A percentile compares a stretch with the other conserved stretches of the same genome.
These are phyloP conservation scores for Dendryphion nanum DNA, from an alignment of 2,329 filamentous ascomycete species.

Conservation along the genomic window DNA sequence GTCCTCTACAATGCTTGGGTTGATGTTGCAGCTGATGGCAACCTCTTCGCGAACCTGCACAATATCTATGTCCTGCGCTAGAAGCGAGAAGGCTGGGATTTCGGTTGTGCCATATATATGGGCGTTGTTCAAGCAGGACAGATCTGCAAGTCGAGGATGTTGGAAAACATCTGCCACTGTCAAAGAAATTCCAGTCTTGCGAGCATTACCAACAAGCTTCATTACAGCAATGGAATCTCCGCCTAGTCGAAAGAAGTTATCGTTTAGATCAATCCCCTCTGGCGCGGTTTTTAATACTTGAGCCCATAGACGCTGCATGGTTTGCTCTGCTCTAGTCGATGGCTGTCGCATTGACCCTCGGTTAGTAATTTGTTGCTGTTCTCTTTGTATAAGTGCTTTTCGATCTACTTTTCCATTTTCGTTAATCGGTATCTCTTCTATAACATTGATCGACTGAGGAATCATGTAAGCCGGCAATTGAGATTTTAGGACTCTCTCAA, in stretches of 20 bases:
- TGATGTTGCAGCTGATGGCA: neutral
- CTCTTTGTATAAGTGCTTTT: constrained; percentile 1
- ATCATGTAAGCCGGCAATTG: constrained; percentile 8
- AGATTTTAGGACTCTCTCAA: constrained; percentile 1
- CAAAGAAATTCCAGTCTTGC: neutral
- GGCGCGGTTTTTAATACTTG: neutral
- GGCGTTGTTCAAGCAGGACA: too few species aligned
- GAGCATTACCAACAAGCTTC: constrained; percentile 3
- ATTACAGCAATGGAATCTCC: constrained; percentile 12
- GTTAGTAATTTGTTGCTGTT: neutral
- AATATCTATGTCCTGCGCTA: neutral
- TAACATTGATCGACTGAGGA: constrained; percentile 21
- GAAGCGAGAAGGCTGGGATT: neutral
- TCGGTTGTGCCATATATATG: constrained; percentile 2
- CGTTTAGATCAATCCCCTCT: constrained; percentile 10
- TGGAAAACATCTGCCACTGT: neutral
- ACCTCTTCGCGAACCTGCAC: neutral
- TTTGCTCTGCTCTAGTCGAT: neutral
- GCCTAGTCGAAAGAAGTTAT: constrained; percentile 13
- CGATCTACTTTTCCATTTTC: constrained; percentile 6
- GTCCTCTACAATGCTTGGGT: constrained; percentile 20
- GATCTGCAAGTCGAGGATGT: neutral
- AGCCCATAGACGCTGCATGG: neutral
- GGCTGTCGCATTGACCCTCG: neutral
- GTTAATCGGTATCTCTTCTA: constrained; percentile 18